These are phyloP conservation scores for Amesomyces nigricolor DNA, from an alignment of 2,329 filamentous ascomycete species.

Conservation along the genomic window DNA sequence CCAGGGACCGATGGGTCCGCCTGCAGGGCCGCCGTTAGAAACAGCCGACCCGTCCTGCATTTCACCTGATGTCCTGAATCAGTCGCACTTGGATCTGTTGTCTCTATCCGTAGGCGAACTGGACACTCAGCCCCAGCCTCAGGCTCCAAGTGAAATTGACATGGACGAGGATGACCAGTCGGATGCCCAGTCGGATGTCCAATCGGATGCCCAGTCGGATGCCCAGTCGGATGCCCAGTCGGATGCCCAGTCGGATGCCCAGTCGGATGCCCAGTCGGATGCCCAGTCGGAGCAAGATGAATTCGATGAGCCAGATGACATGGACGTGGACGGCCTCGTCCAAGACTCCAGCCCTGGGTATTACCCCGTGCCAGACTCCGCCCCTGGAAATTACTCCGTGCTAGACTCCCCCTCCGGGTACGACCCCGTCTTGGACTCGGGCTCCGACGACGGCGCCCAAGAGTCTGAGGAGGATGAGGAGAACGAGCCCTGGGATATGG, in stretches of 20 bases:
- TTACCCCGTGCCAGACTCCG: neutral
- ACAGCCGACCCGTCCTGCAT: conserved; percentile 7
- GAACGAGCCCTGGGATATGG: neutral
- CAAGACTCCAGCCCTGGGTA: conserved; percentile 3
- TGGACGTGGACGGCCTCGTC: conserved; percentile 3
- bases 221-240: neutral
- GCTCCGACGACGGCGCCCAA: conserved; percentile 1
- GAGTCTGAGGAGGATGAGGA: conserved; percentile 8
- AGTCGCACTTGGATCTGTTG: neutral
- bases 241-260: no score
- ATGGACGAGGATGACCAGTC: neutral
- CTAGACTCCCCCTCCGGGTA: neutral
- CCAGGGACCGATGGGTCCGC: neutral
- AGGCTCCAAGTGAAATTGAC: conserved; percentile 3
- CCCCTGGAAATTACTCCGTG: no score
- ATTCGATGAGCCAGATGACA: conserved; percentile 6
- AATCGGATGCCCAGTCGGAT: neutral
- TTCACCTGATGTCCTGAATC: conserved; percentile 8
- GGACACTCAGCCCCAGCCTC: neutral
- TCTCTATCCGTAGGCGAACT: neutral
- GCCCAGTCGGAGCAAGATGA: neutral
- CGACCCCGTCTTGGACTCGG: neutral
- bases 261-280: neutral
- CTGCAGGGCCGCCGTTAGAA: neutral
- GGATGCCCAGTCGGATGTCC: neutral